Evolutionary conservation across 176 grass and related monocot species (phyloP).

Genomic region (Themeda triandra): DNA sequence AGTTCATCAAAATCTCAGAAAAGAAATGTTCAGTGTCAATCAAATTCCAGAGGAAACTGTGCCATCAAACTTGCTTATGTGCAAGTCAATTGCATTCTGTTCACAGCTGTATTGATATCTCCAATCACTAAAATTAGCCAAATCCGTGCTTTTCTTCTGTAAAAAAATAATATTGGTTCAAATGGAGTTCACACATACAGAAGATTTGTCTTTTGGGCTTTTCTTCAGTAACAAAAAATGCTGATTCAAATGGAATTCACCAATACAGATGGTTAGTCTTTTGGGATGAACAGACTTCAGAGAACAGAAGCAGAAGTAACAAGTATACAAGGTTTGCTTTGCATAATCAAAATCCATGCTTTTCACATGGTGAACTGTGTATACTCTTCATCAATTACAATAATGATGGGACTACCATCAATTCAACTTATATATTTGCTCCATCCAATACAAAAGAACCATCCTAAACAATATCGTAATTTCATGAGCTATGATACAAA

Average conservation of each 20-base stretch:
- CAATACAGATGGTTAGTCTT: not conserved
- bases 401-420: slow-evolving; percentile 40
- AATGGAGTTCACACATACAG: not conserved
- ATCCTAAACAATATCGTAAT: slow-evolving; percentile 42
- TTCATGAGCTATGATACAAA: slow-evolving; percentile 78
- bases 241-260: not conserved
- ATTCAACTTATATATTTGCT: slow-evolving; percentile 47
- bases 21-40: not conserved
- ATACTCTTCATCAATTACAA: slow-evolving; percentile 56
- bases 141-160: not conserved
- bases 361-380: slow-evolving; percentile 41
- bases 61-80: not conserved
- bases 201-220: not conserved
- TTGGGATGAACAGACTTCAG: not conserved
- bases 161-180: not conserved
- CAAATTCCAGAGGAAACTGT: not conserved
- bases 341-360: slow-evolving; percentile 46
- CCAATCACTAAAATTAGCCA: not conserved
- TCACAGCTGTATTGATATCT: not conserved
- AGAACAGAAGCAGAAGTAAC: not conserved
- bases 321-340: slow-evolving; percentile 21
- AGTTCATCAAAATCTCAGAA: not conserved
- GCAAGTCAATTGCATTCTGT: not conserved
- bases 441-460: slow-evolving; percentile 52
- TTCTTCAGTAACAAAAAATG: not conserved